Percentiles rank a stretch among this genome's conserved stretches.
phyloP scores from a whole-genome alignment of 177 flowering plant genomes.

The Tripterygium wilfordii region DNA sequence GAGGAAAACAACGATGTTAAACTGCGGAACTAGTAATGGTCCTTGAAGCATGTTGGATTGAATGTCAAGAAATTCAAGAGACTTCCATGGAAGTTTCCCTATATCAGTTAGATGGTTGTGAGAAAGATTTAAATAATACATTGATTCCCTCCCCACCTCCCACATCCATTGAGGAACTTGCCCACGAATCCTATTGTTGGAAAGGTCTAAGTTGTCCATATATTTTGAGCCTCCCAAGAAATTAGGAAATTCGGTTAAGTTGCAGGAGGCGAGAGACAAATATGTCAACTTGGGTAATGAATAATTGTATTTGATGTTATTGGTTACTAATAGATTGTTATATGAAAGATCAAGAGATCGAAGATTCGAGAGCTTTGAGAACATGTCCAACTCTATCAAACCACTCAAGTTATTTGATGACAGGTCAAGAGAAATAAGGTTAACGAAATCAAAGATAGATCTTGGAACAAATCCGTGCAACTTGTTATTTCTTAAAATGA shows the following conservation, averaged over 20 bases:
- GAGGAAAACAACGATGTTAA: no score
- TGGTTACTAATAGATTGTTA: background rate
- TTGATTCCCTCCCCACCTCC: background rate
- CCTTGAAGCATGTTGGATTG: conserved; percentile 8
- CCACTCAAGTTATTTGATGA: no score
- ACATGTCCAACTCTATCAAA: no score
- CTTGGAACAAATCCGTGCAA: background rate
- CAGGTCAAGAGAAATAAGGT: background rate
- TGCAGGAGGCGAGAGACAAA: conserved; percentile 9
- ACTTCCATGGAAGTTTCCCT: conserved; percentile 5
- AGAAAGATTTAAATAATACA: background rate
- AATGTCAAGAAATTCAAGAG: background rate
- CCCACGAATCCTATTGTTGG: conserved; percentile 15
- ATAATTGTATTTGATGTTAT: background rate
- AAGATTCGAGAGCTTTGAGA: no score
- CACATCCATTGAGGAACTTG: conserved; percentile 13
- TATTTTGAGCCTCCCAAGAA: conserved; percentile 1
- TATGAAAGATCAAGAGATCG: background rate
- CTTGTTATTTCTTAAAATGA: no score
- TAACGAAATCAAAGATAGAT: background rate
- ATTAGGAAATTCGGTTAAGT: conserved; percentile 11
- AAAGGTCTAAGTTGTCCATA: conserved; percentile 7
- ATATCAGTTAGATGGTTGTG: conserved; percentile 9
- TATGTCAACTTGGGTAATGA: background rate
- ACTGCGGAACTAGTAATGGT: conserved; percentile 11